Base-by-base conservation (phyloP, 306 rosid species). In the Prinsepia uniflora region DNA sequence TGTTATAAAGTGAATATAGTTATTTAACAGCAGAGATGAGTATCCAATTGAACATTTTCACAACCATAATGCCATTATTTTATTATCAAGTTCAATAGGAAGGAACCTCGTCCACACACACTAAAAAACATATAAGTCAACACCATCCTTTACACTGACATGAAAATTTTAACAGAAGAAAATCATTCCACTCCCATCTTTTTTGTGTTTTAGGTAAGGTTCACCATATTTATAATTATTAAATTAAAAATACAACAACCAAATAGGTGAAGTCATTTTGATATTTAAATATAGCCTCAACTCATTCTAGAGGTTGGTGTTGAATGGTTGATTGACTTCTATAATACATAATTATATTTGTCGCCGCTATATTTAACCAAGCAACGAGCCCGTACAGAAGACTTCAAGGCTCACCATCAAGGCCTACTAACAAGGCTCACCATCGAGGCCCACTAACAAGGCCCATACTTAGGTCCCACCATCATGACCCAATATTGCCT, bases 1-100 rank as follows among this genome's bases (percentile, higher is more conserved):
- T 94, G 85, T 72, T 74, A 79, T 63, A 24, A 43, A 59, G 64
- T 45, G 24, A 48, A 67, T 10, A 42, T 52, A 70, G 76, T 68
- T 63, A 73, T 79, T 41, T 14, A 70, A 81, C 70, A 67, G 55
- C 57, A 72, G 46, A 80, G 69, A 72, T 40, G 66, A 75, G 53
- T 22, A 74, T 64, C 69, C 19, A 34, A 78, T 30, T 55, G 13
- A 75, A 56, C 53, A 43, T 41, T 24, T 13, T 64, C 67, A 74
- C 24, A 30, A 39, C 42, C 76, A 67, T 71, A 52, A 81, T 62
- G 24, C 62, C 59, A 65, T 10, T 72, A 17, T 36, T 53, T 68
- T 79, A 34, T 17, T 65, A 55, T 45, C 80, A 79, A 40, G 72
- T 73, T 46, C 55, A 45, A 58, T 18, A 76, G 36, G n/a, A 36